Evolutionary conservation across 805 yeast genomes (phyloP), one percentile per base, ranked within the genome.

Genomic region (Nadsonia fulvescens): DNA sequence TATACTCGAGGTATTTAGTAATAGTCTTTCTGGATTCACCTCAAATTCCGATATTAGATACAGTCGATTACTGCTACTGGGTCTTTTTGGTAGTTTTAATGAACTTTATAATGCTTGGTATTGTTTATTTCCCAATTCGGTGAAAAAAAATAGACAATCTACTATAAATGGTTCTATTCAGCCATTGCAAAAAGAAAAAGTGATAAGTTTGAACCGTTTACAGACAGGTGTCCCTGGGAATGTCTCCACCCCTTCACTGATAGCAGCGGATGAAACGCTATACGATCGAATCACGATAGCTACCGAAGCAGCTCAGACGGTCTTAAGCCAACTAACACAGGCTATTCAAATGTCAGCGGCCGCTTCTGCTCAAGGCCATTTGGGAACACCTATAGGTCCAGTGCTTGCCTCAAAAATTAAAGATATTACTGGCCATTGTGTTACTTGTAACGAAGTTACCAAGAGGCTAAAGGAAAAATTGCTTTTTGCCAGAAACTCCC

Each of bases 361-460:
- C 25, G 47, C 58, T 5, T 41, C 62, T 17, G 58, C 57, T 4
- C 41, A 37, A 12, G 40, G 26, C 2, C 34, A 32, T 14, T 24
- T 31, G 9, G 33, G 41, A 2, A 45, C 51, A n/a, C 47, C 47
- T n/a, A 43, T 47, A 4, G 60, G 70, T 17, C 70, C 77, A 1
- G 42, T 60, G 5, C 74, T 72, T 37, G 74, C n/a, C n/a, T n/a
- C n/a, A n/a, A n/a, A n/a, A n/a, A n/a, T 81, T 16, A 70, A 71
- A 37, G 93, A 81, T 25, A 55, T 83, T 25, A 73, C 91, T 1
- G 61, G 58, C 23, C 74, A 78, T 8, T 81, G 93, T 44, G 66
- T 76, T 29, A 56, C 68, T 11, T 77, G 93, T 1, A 71, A 76
- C 63, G 93, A 79, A n/a, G 63, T 75, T 21, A 76, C 92, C 6